Conservation (phyloP, 495 filamentous ascomycete genomes). For the Extremus antarcticus region DNA sequence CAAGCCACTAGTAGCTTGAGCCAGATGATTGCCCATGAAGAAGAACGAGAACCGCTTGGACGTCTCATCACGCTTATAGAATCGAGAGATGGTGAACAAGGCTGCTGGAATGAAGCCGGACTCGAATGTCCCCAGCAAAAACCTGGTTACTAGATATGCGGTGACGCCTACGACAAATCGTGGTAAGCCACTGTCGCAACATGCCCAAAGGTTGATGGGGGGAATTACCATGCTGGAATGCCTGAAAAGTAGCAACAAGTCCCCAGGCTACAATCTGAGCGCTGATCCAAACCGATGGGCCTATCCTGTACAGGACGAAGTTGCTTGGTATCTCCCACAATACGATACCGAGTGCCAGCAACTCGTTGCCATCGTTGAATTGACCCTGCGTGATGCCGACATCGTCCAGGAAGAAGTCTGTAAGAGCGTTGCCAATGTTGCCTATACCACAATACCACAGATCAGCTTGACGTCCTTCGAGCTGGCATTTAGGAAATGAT, state of each 20-base stretch:
- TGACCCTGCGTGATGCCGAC: constrained; percentile 46
- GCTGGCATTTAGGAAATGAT: constrained; percentile 3
- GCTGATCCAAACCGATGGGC: constrained; percentile 44
- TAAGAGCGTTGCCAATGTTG: constrained; percentile 11
- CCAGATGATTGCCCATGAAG: constrained; percentile 46
- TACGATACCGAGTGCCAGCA: constrained; percentile 47
- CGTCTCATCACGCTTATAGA: constrained; percentile 49
- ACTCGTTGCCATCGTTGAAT: constrained; percentile 46
- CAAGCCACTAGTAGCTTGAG: constrained; percentile 41
- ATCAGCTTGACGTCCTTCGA: neutral
- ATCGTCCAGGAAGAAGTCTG: constrained; percentile 28
- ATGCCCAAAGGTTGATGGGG: no score
- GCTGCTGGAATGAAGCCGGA: constrained; percentile 50
- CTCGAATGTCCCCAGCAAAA: constrained; percentile 47
- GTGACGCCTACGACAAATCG: constrained; percentile 24
- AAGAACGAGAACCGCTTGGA: constrained; percentile 43
- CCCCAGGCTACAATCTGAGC: constrained; percentile 45
- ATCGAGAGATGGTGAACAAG: constrained; percentile 47
- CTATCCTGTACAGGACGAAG: constrained; percentile 41
- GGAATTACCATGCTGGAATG: constrained; percentile 36
- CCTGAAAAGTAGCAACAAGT: constrained; percentile 47
- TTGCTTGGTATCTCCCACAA: constrained; percentile 45
- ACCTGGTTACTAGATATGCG: constrained; percentile 40
- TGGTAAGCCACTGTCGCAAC: no score
- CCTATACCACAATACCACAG: neutral